Evolutionary conservation across 768 basidiomycete genomes (phyloP).

Genomic region (Dendrothele bispora): DNA sequence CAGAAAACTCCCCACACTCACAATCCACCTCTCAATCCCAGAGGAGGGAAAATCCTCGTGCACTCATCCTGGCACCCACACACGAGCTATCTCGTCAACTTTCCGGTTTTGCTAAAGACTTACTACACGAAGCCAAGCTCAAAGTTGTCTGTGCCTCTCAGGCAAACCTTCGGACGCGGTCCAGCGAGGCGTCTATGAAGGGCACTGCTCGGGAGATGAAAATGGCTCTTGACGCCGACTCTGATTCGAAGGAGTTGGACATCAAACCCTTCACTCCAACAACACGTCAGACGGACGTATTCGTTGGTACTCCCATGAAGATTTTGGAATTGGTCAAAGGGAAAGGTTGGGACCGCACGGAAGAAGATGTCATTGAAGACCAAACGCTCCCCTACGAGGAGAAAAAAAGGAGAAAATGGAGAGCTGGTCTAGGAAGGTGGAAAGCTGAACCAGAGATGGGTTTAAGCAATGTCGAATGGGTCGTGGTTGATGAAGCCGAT

Average conservation of each 20-base stretch:
- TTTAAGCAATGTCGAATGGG: constrained; percentile 78
- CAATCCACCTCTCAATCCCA: constrained; percentile 7
- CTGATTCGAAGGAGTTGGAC: constrained; percentile 22
- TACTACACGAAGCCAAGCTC: constrained; percentile 75
- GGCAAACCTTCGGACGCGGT: constrained; percentile 44
- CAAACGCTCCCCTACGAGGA: background rate
- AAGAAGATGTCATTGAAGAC: constrained; percentile 29
- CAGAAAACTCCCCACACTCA: constrained; percentile 39
- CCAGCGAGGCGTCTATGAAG: constrained; percentile 17
- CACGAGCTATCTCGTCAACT: constrained; percentile 88
- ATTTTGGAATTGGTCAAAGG: constrained; percentile 59
- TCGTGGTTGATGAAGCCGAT: constrained; percentile 90
- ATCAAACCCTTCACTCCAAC: constrained; percentile 13
- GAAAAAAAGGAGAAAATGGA: constrained; percentile 27
- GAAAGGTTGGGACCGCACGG: constrained; percentile 47
- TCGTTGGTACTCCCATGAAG: constrained; percentile 68
- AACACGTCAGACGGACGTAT: constrained; percentile 45
- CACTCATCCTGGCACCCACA: constrained; percentile 81
- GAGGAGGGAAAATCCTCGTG: constrained; percentile 63
- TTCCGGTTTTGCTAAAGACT: constrained; percentile 67
- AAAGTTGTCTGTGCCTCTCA: constrained; percentile 72
- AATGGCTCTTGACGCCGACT: constrained; percentile 26
- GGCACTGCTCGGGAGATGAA: constrained; percentile 53
- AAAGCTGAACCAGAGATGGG: constrained; percentile 55
- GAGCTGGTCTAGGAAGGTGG: constrained; percentile 40